Base-by-base conservation (phyloP, 2,329 filamentous ascomycete species). In the Pestalotiopsis fici region DNA sequence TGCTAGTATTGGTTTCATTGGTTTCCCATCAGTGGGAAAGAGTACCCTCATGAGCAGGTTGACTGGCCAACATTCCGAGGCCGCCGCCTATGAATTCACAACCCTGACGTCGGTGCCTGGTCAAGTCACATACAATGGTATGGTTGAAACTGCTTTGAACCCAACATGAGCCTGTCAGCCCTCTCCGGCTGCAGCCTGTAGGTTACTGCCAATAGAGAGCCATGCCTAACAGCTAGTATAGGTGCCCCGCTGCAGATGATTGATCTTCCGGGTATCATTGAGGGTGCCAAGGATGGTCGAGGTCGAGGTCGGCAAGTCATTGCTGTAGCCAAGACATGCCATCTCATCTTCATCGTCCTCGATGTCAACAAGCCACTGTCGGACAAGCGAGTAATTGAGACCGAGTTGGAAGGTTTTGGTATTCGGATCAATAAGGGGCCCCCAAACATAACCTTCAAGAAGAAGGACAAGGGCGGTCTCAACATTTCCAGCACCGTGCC, bases 361-460 rank as follows among this genome's bases (percentile, higher is more conserved):
- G 96, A 99, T 77, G 96, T 99, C 76, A 98, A 98, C 83, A 99
- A 99, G 83, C 96, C 96, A 27, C 85, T 99, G 74, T 97, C 95
- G 18, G 96, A 99, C 82, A 99, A 99, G 86, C 90, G 93, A 69
- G 87, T 99, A 70, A 99, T 99, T 76, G 96, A 99, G 82, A 87
- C 89, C 64, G 96, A 99, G 83, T 82, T 99, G 78, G 96, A 99
- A 80, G 96, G 96, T 7, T 99, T 99, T 75, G 96, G 96, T 39
- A 98, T 99, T 78, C 89, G 96, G 66, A 95, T 98, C 85, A 99
- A 99, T 86, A 99, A 98, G 85, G 84, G 90, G 74, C 96, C 96
- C 28, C 96, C 96, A 54, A 99, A 99, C 79, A 99, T 99, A 76
- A 93, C 96, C n/a, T 97, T 98, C 86, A 97, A 91, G 83, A 99